Evolutionary conservation across 805 yeast genomes (phyloP).

Genomic region (Pichia californica): DNA sequence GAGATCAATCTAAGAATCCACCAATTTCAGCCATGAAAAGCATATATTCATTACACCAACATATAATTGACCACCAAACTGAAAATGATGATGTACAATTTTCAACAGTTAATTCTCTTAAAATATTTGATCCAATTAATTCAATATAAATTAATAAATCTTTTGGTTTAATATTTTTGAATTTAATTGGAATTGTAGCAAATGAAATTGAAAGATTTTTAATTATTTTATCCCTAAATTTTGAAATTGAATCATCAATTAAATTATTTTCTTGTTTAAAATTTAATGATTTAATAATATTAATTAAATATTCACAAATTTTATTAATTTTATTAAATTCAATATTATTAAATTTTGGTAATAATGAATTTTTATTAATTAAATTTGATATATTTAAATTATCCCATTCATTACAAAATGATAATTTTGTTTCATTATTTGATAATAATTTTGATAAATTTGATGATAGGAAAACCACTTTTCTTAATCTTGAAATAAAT

Average conservation of each 20-base stretch:
- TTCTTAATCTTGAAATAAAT: constrained; percentile 16
- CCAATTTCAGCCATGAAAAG: constrained; percentile 62
- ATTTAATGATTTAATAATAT: neutral
- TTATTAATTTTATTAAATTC: constrained; percentile 29
- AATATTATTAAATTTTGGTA: constrained; percentile 13
- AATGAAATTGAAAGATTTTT: constrained; percentile 14
- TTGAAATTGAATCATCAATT: too few relatives aligned
- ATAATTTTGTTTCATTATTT: constrained; percentile 28
- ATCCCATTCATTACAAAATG: constrained; percentile 26
- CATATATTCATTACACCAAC: constrained; percentile 73
- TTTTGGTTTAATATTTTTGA: constrained; percentile 48
- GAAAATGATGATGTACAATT: constrained; percentile 53
- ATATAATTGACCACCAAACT: constrained; percentile 69
- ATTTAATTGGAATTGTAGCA: constrained; percentile 26
- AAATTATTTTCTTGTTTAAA: constrained; percentile 2
- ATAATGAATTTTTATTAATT: constrained; percentile 13
- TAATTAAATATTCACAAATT: constrained; percentile 27
- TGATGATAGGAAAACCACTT: constrained; percentile 23
- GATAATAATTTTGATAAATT: constrained; percentile 41
- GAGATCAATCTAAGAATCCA: constrained; percentile 31
- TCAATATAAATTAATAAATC: constrained; percentile 48
- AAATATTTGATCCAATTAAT: constrained; percentile 49
- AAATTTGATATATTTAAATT: constrained; percentile 32
- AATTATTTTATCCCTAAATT: constrained; percentile 1
- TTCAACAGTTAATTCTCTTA: constrained; percentile 54